These are phyloP conservation scores for Ormosia semicastrata DNA, from an alignment of 306 rosid genomes.

Conservation along the genomic window DNA sequence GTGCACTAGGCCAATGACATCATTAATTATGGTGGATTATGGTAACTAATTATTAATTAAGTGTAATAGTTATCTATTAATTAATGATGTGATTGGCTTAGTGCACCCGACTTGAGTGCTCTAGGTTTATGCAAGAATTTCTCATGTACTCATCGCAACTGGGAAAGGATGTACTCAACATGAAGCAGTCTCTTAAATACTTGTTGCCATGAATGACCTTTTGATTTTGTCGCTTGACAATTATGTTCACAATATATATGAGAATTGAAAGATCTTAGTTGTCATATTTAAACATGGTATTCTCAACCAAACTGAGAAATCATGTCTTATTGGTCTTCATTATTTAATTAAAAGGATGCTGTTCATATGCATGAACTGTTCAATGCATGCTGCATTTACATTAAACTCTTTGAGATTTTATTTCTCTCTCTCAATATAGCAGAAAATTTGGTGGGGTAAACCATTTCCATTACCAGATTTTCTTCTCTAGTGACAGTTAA, in stretches of 20 bases:
- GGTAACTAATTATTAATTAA: too few relatives aligned
- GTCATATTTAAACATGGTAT: background rate
- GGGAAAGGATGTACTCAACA: background rate
- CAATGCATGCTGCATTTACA: background rate
- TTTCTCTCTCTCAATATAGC: background rate
- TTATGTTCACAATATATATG: background rate
- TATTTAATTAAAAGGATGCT: background rate
- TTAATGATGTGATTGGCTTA: too few relatives aligned
- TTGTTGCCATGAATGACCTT: background rate
- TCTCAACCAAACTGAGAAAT: constrained; percentile 5
- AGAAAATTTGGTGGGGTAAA: background rate
- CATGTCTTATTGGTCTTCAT: background rate
- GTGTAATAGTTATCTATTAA: too few relatives aligned
- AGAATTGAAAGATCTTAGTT: background rate
- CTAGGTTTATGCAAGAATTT: too few relatives aligned
- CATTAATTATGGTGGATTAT: too few relatives aligned
- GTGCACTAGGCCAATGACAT: too few relatives aligned
- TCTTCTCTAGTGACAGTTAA: background rate
- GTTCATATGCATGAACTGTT: constrained; percentile 13
- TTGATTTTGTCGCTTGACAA: background rate
- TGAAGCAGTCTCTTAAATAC: background rate
- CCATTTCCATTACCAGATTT: background rate
- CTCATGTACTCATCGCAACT: background rate
- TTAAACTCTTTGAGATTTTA: background rate
- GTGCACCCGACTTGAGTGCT: too few relatives aligned